Conservation (phyloP, 768 basidiomycete genomes). For the Fibroporia radiculosa region DNA sequence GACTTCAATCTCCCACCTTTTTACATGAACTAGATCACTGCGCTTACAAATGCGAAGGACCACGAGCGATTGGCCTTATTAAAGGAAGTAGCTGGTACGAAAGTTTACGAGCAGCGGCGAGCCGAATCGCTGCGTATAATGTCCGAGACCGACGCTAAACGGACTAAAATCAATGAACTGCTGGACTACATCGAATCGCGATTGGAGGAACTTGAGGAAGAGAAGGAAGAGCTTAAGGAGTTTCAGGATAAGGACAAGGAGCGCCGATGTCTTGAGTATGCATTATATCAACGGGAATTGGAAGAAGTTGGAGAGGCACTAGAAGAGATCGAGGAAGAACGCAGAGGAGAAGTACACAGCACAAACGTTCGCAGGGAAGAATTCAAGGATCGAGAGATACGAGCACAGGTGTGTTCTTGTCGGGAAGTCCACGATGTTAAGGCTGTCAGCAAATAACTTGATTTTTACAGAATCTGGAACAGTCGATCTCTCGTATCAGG, state of each 20-base stretch:
- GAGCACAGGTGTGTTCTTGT: constrained; percentile 57
- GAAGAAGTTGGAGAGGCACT: constrained; percentile 82
- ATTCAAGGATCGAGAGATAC: constrained; percentile 76
- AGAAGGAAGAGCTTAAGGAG: constrained; percentile 96
- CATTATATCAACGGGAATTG: constrained; percentile 84
- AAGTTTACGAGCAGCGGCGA: constrained; percentile 94
- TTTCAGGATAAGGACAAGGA: constrained; percentile 96
- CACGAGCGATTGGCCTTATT: constrained; percentile 88
- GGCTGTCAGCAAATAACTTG: background rate
- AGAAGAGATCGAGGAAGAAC: constrained; percentile 80
- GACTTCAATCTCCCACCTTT: background rate
- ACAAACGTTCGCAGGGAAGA: constrained; percentile 78
- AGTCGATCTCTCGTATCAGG: constrained; percentile 58
- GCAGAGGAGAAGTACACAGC: constrained; percentile 73
- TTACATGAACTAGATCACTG: constrained; percentile 62
- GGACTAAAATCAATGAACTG: constrained; percentile 84
- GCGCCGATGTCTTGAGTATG: constrained; percentile 89
- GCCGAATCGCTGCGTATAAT: constrained; percentile 92
- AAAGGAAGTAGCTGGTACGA: constrained; percentile 97
- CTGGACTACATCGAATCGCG: constrained; percentile 88
- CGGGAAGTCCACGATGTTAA: background rate
- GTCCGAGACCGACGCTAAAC: constrained; percentile 92
- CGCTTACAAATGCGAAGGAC: constrained; percentile 95
- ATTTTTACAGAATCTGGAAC: constrained; percentile 55
- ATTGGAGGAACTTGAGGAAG: constrained; percentile 87